A percentile compares a stretch with the other conserved stretches of the same genome.
Evolutionary conservation across 2,329 filamentous ascomycete species (phyloP).

Genomic region (Coleophoma crateriformis): DNA sequence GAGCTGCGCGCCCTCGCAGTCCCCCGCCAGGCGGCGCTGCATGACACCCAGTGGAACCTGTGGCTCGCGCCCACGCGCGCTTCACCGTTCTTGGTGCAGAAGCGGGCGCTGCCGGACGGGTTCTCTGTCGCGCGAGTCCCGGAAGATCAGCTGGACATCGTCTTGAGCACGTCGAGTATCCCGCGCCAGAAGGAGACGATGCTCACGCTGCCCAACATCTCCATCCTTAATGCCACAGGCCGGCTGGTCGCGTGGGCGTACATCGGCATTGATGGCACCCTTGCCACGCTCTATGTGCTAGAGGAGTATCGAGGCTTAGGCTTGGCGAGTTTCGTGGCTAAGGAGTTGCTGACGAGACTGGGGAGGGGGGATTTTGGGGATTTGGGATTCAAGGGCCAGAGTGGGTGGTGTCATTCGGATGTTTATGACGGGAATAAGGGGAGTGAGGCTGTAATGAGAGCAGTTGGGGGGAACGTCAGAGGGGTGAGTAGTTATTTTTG

Average conservation of each 20-base stretch:
- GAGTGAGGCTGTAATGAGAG: slow-evolving; percentile 24
- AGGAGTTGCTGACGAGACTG: slow-evolving; percentile 13
- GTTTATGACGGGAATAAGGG: slow-evolving; percentile 21
- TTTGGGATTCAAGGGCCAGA: slow-evolving; percentile 19
- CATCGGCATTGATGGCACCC: slow-evolving; percentile 20
- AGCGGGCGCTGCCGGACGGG: slow-evolving; percentile 8
- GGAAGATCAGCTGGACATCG: slow-evolving; percentile 17
- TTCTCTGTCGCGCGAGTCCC: slow-evolving; percentile 16
- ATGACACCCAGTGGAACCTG: slow-evolving; percentile 16
- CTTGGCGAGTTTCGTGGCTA: slow-evolving; percentile 18
- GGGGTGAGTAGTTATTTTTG: slow-evolving; percentile 18
- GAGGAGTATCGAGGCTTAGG: slow-evolving; percentile 19
- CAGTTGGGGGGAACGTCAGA: slow-evolving; percentile 9
- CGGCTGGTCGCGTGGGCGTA: slow-evolving; percentile 23
- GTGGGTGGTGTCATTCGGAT: slow-evolving; percentile 24
- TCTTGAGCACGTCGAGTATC: slow-evolving; percentile 21
- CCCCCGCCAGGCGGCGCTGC: slow-evolving; percentile 7
- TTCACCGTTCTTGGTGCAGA: not conserved
- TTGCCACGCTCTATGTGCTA: slow-evolving; percentile 24
- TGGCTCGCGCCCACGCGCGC: slow-evolving; percentile 10
- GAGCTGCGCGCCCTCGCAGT: slow-evolving; percentile 7
- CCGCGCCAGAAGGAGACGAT: slow-evolving; percentile 16
- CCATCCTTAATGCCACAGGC: slow-evolving; percentile 9
- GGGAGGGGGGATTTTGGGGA: slow-evolving; percentile 16
- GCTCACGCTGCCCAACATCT: slow-evolving; percentile 16